Evolutionary conservation across 169 alveolate genomes (phyloP).

Genomic region (Eimeria acervulina): DNA sequence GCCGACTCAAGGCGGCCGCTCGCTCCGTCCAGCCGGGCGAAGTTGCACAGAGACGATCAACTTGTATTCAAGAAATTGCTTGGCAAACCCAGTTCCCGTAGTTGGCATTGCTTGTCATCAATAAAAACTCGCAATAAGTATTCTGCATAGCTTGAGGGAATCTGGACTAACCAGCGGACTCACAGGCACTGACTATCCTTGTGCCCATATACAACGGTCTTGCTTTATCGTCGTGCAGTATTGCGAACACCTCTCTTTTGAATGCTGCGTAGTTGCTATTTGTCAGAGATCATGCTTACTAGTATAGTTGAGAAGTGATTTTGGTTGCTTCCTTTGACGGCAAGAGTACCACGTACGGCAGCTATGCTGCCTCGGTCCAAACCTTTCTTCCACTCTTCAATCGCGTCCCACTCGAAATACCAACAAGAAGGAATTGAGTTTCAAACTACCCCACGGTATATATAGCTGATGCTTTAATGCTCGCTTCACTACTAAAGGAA

Average conservation of each 20-base stretch:
- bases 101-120: neutral
- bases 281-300: neutral
- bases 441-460: neutral
- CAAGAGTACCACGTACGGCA: neutral
- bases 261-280: neutral
- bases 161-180: neutral
- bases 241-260: neutral
- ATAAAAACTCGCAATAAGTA: neutral
- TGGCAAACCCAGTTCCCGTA: neutral
- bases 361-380: neutral
- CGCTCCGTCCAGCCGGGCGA: conserved; percentile 38
- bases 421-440: too few species aligned
- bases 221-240: neutral
- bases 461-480: neutral
- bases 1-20: conserved; percentile 5
- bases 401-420: too few species aligned
- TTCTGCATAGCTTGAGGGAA: neutral
- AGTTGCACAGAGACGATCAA: neutral
- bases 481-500: neutral
- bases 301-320: neutral
- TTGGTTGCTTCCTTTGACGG: neutral
- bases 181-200: neutral
- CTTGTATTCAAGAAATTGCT: neutral
- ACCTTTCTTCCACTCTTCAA: neutral
- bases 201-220: neutral